Evolutionary conservation across 2,329 filamentous ascomycete genomes (phyloP), one percentile per base, ranked within the genome.

Genomic region (Septoria petroselini): DNA sequence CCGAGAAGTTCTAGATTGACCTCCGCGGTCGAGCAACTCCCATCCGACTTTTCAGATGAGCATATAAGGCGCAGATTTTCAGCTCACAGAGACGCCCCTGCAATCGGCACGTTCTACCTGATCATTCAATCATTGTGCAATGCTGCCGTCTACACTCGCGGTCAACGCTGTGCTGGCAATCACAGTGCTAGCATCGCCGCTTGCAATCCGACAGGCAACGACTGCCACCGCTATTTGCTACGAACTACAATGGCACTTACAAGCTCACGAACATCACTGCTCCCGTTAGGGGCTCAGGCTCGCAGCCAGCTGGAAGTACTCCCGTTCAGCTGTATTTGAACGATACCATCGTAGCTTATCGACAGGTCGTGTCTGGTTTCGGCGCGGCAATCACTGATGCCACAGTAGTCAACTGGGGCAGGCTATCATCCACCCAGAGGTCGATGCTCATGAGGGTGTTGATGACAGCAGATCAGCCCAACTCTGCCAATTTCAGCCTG

Each of bases 261-360:
- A 53, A 53, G 29, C 49, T 58, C 14, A 51, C 49, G 7, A 17
- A 50, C 7, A 53, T 58, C 11, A 40, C 52, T 14, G 52, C 49
- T 5, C 55, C 55, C 8, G 33, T 30, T 11, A 41, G 27, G 23
- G 52, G 49, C 6, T 30, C 31, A 15, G 43, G 39, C 7, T 44
- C 29, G 21, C 33, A 43, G 5, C 48, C 51, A 12, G 19, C 30
- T 17, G 52, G 49, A 6, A 34, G 27, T 17, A 44, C 34, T 14
- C 27, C 39, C 19, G 57, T 52, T 49, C 46, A 57, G 1, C 38
- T 58, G 6, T 53, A 52, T 14, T 51, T 65, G 41, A 61, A 64
- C 55, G 59, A 58, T 23, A 61, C 63, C 17, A 52, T 35, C 2
- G 45, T 44, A 1, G 57, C 47, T 2, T 52, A 55, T 34, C 37